phyloP scores from a whole-genome alignment of 495 filamentous ascomycete species.

The Saxophila tyrrhenica region DNA sequence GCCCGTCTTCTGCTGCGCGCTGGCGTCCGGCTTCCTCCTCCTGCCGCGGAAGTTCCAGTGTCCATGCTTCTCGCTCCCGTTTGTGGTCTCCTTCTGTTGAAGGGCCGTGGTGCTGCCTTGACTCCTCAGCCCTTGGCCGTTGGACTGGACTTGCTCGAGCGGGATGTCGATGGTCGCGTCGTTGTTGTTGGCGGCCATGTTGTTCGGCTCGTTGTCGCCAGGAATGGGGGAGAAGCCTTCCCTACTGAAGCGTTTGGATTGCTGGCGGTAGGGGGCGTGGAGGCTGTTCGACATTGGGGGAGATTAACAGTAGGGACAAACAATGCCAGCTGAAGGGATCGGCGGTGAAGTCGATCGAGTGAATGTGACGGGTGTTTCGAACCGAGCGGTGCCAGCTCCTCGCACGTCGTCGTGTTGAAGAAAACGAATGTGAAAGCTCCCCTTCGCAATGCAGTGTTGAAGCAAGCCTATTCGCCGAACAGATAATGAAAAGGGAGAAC shows the following conservation, averaged over 20 bases:
- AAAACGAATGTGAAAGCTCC: background rate
- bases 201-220: slow-evolving; percentile 1
- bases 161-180: slow-evolving; percentile 53
- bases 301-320: no score
- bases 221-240: slow-evolving; percentile 27
- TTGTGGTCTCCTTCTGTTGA: slow-evolving; percentile 2
- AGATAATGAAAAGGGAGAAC: background rate
- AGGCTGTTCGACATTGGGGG: background rate
- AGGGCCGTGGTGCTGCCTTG: slow-evolving; percentile 22
- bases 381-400: background rate
- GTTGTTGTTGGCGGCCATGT: slow-evolving; percentile 30
- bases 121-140: slow-evolving; percentile 32
- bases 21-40: slow-evolving; percentile 37
- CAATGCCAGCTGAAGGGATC: background rate
- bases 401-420: background rate
- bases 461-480: background rate
- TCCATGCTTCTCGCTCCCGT: slow-evolving; percentile 35
- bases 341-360: background rate
- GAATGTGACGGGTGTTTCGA: background rate
- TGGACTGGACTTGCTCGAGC: slow-evolving; percentile 34
- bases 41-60: slow-evolving; percentile 47
- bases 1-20: slow-evolving; percentile 38
- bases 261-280: background rate
- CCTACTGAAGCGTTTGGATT: slow-evolving; percentile 18
- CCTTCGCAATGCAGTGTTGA: background rate